Conservation (phyloP, 352 stramenopile genomes). For the Globisporangium cystogenes region DNA sequence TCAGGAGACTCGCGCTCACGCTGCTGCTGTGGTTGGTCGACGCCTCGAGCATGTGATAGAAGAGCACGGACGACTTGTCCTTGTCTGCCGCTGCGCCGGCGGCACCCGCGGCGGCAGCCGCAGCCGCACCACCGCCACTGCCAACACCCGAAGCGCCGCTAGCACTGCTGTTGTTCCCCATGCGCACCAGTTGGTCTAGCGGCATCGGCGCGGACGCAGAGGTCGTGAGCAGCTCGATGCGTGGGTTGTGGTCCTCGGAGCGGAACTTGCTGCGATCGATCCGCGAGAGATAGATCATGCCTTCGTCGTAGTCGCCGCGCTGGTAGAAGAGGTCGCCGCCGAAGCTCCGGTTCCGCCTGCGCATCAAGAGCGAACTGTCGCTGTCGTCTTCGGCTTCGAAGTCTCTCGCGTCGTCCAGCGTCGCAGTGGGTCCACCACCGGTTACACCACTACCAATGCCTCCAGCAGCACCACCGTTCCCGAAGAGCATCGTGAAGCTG, state of each 20-base stretch:
- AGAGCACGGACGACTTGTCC: slow-evolving; percentile 9
- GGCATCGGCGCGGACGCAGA: slow-evolving; percentile 34
- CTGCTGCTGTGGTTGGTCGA: slow-evolving; percentile 7
- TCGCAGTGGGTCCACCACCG: not conserved
- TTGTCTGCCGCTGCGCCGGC: not conserved
- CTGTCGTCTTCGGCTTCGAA: slow-evolving; percentile 1
- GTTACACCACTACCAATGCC: not conserved
- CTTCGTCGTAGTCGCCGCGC: slow-evolving; percentile 80
- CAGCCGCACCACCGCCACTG: too few species aligned
- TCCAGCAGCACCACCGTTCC: slow-evolving; percentile 1
- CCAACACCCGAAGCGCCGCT: not conserved
- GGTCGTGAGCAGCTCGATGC: slow-evolving; percentile 44
- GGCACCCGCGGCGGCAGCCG: too few species aligned
- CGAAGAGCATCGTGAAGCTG: slow-evolving; percentile 62
- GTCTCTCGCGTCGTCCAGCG: not conserved
- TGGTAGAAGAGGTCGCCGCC: slow-evolving; percentile 82
- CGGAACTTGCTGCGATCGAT: slow-evolving; percentile 68
- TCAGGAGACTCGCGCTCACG: slow-evolving; percentile 26
- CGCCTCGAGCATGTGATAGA: slow-evolving; percentile 23
- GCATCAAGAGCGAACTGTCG: slow-evolving; percentile 9
- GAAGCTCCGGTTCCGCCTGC: slow-evolving; percentile 36
- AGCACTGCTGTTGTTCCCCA: slow-evolving; percentile 14
- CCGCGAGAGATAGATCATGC: slow-evolving; percentile 80
- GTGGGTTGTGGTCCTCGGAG: slow-evolving; percentile 48
- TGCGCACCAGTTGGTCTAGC: slow-evolving; percentile 38